Evolutionary conservation across 176 grass and related monocot species (phyloP), one percentile per base, ranked within the genome.

Genomic region (Neostapfia colusana): DNA sequence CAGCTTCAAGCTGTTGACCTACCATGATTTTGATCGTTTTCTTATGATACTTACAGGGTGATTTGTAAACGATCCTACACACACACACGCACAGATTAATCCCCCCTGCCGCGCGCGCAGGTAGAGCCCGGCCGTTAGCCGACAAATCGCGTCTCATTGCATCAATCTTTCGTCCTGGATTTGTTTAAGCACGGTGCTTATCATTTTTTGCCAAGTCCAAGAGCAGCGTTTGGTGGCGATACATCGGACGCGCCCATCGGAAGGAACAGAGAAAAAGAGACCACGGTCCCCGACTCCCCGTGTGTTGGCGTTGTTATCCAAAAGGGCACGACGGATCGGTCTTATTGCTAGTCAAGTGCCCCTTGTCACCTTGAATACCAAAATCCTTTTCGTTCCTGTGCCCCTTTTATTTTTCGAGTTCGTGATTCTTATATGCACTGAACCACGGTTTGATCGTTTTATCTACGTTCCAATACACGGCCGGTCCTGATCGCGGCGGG

Each of bases 191-290:
- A 60, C 3, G 51, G 18, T 72, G 41, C 36, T 44, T 51, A 40
- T 73, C 60, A 3, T 49, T 59, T 17, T 67, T 23, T 11, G 31
- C 18, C 25, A 23, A 37, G 65, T 40, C 48, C 34, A 54, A 40
- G n/a, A 39, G 75, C 28, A 34, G 18, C 53, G 58, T 88, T 83
- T 74, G 75, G 68, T 83, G 69, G 80, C 35, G 74, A 62, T 63
- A 58, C 63, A 68, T 17, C 62, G 50, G 69, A 21, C 23, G 71
- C 50, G 80, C 85, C 79, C 6, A 87, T 87, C 80, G 36, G 74
- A 83, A 87, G 80, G 41, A 83, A 54, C 74, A 67, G 74, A 28
- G 74, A 72, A 87, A 25, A 65, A 87, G 13, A 25, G 12, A 21
- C 44, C 55, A 41, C 17, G 63, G 27, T 57, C 78, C 11, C 26